A percentile compares a stretch with the other conserved stretches of the same genome.
Conservation (phyloP, 2,329 filamentous ascomycete genomes). For the Colletotrichum lentis region DNA sequence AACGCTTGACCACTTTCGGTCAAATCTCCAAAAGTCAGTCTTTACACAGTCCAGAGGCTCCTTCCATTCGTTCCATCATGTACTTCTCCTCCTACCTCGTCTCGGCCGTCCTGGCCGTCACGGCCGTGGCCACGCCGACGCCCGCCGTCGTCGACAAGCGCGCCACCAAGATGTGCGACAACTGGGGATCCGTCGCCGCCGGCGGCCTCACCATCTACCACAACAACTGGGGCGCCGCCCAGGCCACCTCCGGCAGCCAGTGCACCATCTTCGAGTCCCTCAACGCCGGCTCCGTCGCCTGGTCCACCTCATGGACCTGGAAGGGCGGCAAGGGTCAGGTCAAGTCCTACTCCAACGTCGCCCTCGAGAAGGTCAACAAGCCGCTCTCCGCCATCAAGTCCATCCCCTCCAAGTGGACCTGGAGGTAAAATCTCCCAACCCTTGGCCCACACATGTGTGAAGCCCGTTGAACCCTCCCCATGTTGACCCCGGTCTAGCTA, state of each 20-base stretch:
- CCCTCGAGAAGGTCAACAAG: slow-evolving; percentile 49
- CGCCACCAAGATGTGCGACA: slow-evolving; percentile 49
- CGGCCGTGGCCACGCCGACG: slow-evolving; percentile 44
- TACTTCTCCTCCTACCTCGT: slow-evolving; percentile 38
- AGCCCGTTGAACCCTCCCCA: fast-evolving
- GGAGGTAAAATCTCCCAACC: slow-evolving; percentile 39
- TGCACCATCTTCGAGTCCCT: slow-evolving; percentile 52
- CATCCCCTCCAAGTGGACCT: slow-evolving; percentile 49
- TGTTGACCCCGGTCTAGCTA: too few relatives aligned
- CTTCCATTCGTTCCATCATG: too few relatives aligned
- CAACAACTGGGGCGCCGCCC: slow-evolving; percentile 58
- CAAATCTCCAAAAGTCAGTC: too few relatives aligned
- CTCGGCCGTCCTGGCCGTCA: slow-evolving; percentile 45
- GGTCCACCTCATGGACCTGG: slow-evolving; percentile 55
- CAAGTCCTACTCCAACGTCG: slow-evolving; percentile 57
- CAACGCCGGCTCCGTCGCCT: slow-evolving; percentile 48
- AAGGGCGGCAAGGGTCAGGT: slow-evolving; percentile 50
- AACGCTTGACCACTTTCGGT: background rate
- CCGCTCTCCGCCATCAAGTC: slow-evolving; percentile 48
- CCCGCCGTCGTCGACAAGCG: slow-evolving; percentile 47
- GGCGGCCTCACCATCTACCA: slow-evolving; percentile 60
- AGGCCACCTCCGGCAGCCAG: slow-evolving; percentile 48
- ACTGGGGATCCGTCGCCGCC: slow-evolving; percentile 49
- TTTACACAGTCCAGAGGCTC: too few relatives aligned
- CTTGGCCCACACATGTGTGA: too few relatives aligned